phyloP scores from a whole-genome alignment of 1,284 basidiomycete species.

The Marasmius oreades region DNA sequence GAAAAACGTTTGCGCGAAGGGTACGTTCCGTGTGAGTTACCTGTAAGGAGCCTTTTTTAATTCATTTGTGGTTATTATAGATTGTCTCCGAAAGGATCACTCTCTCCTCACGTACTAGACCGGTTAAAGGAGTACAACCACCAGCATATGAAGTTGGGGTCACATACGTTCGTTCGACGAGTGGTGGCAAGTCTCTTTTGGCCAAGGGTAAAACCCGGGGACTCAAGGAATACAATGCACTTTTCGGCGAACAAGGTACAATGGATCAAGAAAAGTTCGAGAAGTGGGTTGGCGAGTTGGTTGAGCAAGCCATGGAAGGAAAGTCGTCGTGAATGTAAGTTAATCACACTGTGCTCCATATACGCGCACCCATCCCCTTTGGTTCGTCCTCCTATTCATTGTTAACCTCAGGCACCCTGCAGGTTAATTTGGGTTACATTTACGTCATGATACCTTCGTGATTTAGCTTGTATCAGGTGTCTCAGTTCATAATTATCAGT shows the following conservation, averaged over 20 bases:
- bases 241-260: constrained; percentile 69
- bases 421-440: no score
- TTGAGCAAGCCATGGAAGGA: constrained; percentile 59
- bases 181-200: constrained; percentile 72
- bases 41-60: constrained; percentile 1
- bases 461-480: no score
- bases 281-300: constrained; percentile 66
- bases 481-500: no score
- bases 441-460: no score
- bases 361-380: background rate
- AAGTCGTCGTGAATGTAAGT: constrained; percentile 30
- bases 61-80: constrained; percentile 30
- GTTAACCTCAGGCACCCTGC: background rate
- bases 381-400: background rate
- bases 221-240: constrained; percentile 53
- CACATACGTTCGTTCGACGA: constrained; percentile 70
- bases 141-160: constrained; percentile 65
- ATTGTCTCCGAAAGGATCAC: constrained; percentile 82
- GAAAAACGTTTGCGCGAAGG: constrained; percentile 80
- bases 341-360: no score
- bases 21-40: constrained; percentile 38
- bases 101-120: constrained; percentile 60
- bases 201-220: constrained; percentile 56
- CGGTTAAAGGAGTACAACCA: constrained; percentile 37
- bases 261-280: constrained; percentile 72